Base-by-base conservation (phyloP, 495 filamentous ascomycete genomes). In the Aspergillus heteromorphus region DNA sequence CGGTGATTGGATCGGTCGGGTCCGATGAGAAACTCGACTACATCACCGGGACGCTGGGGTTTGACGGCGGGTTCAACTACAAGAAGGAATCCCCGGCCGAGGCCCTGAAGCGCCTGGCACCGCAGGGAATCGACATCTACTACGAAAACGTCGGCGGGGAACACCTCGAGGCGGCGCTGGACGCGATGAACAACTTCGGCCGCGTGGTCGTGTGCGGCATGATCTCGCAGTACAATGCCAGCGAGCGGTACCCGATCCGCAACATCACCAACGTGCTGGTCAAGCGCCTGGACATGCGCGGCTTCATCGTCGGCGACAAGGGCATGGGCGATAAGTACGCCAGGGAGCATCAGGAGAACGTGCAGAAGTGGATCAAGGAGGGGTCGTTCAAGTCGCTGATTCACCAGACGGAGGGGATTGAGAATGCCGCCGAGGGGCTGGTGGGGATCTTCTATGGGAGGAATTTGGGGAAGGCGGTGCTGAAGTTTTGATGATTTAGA, bases 71-170 rank as follows among this genome's bases (percentile, higher is more conserved):
- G 6, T 89, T 88, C 72, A 88, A 89, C 68, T 89, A 89, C 72
- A 89, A 89, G 79, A 87, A 76, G 19, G 85, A 87, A 72, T 81
- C 83, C 60, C 76, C 86, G 16, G 61, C 62, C 1, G 85, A 88
- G 43, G 92, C 91, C 1, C 73, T 96, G 47, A 69, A 75, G 57
- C 79, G 89, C 57, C 72, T 95, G 40, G 88, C 87, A 6, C 92
- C 91, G 0, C 64, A 92, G 25, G 92, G 92, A 10, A 79, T 97
- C 45, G 90, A 96, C 64, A 95, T 97, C 66, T 96, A 96, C 74
- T 97, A 86, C 61, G 92, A 97, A 69, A 96, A 96, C 57, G 92
- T 97, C 17, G 92, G 92, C 7, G 92, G 91, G 7, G 89, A 92
- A 73, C 86, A 90, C 58, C 75, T 96, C 31, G 87, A 91, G 57